Evolutionary conservation across 306 rosid species (phyloP).

Genomic region (Rosa persica): DNA sequence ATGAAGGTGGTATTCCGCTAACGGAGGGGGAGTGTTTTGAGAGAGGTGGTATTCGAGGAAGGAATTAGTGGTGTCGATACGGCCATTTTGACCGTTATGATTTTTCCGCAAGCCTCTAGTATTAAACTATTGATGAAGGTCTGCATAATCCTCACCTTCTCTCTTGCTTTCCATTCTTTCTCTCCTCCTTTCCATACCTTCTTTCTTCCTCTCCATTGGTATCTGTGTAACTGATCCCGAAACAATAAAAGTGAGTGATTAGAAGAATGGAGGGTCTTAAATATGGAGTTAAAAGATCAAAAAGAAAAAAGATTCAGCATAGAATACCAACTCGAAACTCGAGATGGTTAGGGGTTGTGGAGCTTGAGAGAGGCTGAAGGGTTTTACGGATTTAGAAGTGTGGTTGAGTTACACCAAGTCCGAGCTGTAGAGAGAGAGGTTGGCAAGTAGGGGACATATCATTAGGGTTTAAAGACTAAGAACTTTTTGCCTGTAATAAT

Average conservation of each 20-base stretch:
- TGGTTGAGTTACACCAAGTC: background rate
- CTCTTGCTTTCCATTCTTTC: background rate
- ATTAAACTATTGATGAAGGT: background rate
- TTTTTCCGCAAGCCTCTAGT: background rate
- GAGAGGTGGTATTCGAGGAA: background rate
- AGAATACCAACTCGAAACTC: background rate
- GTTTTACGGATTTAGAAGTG: background rate
- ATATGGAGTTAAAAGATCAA: background rate
- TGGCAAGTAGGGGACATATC: background rate
- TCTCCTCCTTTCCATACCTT: background rate
- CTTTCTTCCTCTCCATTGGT: background rate
- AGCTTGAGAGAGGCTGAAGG: background rate
- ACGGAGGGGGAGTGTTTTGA: background rate
- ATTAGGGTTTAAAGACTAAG: background rate
- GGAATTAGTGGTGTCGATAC: background rate
- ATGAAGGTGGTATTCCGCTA: too few relatives aligned
- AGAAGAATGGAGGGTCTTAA: background rate
- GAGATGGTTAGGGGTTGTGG: background rate
- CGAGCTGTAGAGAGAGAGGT: background rate
- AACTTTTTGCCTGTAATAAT: background rate
- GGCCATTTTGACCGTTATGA: background rate
- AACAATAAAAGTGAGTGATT: background rate
- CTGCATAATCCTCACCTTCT: background rate
- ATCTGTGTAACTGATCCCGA: constrained; percentile 10
- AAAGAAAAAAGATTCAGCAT: too few relatives aligned